Base-by-base conservation (phyloP, 176 grass and related monocot genomes). In the Aechmea fasciata region DNA sequence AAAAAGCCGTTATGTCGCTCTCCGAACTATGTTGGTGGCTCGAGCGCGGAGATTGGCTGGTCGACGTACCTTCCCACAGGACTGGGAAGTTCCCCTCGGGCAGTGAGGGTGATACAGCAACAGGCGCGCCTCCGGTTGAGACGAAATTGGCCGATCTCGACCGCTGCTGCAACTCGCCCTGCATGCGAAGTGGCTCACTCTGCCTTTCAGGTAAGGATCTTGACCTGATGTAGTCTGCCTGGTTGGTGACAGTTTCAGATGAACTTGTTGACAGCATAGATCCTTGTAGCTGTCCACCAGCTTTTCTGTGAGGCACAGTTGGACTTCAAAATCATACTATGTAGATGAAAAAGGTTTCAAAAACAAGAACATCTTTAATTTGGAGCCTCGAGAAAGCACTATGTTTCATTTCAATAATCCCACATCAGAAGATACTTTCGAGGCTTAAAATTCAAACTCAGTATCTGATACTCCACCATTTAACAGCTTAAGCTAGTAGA, bases 201-300 rank as follows among this genome's bases (percentile, higher is more conserved):
- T 15, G 20, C 17, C 15, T 9, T 61, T 61, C 17, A 18, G 55
- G 73, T 0, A 54, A 87, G 49, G 76, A 79, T 51, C 57, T 87
- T 1, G 69, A 73, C 12, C 78, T 83, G 0, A 70, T 79, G 66
- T 71, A 9, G 17, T 78, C 63, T 2, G 83, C 69, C 1, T 64
- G 18, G 18, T 70, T 78, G 1, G 70, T 83, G 10, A 79, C 67
- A 1, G 73, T 12, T 26, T 82, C 73, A 2, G 85, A 85, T 47
- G 77, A 72, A 41, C 49, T 73, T 57, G 52, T 53, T 77, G 12
- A 3, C 71, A 63, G 51, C 28, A 12, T 41, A 3, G 13, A 29
- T 73, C 47, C 85, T 71, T 92, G 33, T 41, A 41, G 33, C 7
- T 6, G 33, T 41, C 5, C 82, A 52, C 73, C 69, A 14, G 64